Evolutionary conservation across 192 early-diverging fungal species (phyloP), one percentile per base, ranked within the genome.

Genomic region (Backusella morwellensis): DNA sequence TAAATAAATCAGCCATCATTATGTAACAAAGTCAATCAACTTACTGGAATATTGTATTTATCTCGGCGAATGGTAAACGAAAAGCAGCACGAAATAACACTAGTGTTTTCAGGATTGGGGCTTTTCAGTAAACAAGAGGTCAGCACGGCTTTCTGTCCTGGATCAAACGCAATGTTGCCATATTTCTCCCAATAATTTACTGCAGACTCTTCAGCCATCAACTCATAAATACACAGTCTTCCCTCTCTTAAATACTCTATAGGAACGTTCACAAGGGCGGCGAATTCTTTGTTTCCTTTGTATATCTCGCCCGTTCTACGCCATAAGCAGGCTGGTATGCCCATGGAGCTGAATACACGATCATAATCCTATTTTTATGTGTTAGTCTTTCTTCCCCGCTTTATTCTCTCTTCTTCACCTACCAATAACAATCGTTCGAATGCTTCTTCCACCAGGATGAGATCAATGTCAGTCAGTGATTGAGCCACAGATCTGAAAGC

Each of bases 151-250:
- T 98, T 98, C 84, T 98, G 97, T 12, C 92, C 92, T 14, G 95
- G 92, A 84, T 98, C 96, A 85, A 98, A 98, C 3, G 97, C 96
- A 81, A 98, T 97, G 69, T 96, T 96, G 38, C 96, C 97, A 79
- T 98, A 98, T 87, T 97, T 98, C 83, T 89, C 95, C 96, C 95
- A 98, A 82, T 97, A 97, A 86, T 97, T 97, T 47, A 97, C 95
- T 3, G 94, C 94, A 21, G 91, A 94, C 68, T 95, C 92, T 80
- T 98, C 97, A 7, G 91, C 90, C 95, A 98, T 96, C 74, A 95
- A 54, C 63, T 77, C 79, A 76, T 80, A 80, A 59, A 80, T 80
- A 41, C 79, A 80, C 34, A 77, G 32, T 6, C 38, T 70, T 23
- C 79, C 79, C 75, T 97, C 95, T 68, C 91, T 89, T 19, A 99